Conservation (phyloP, 2,329 filamentous ascomycete species). For the Xylariaceae sp. region DNA sequence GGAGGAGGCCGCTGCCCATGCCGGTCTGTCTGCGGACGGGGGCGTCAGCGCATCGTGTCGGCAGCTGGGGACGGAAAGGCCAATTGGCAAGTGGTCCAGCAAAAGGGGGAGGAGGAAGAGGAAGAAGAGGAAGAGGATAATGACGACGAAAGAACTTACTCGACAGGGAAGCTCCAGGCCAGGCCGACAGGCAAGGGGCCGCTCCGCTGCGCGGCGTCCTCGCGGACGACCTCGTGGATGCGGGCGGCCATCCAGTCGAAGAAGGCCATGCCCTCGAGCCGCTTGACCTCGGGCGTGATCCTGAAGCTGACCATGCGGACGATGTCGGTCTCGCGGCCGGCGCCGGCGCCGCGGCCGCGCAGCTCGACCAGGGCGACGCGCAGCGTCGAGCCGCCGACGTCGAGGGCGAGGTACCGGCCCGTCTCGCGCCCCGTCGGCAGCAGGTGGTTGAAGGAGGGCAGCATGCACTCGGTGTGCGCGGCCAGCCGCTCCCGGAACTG, state of each 20-base stretch:
- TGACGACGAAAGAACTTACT: slow-evolving; percentile 38
- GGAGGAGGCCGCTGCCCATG: slow-evolving; percentile 49
- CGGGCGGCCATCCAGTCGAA: slow-evolving; percentile 62
- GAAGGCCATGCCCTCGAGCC: slow-evolving; percentile 50
- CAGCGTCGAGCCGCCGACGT: slow-evolving; percentile 63
- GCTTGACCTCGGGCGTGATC: slow-evolving; percentile 49
- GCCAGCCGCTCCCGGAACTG: slow-evolving; percentile 48
- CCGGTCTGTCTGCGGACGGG: slow-evolving; percentile 51
- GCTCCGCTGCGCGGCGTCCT: slow-evolving; percentile 31
- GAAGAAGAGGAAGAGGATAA: not conserved
- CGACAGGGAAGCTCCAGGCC: slow-evolving; percentile 64
- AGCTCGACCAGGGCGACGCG: slow-evolving; percentile 58
- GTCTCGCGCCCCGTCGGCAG: slow-evolving; percentile 52
- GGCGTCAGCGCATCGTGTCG: slow-evolving; percentile 16
- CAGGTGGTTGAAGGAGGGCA: slow-evolving; percentile 59
- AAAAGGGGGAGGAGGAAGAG: not conserved
- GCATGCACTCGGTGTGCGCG: slow-evolving; percentile 50
- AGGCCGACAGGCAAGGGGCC: slow-evolving; percentile 50
- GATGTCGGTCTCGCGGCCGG: slow-evolving; percentile 42
- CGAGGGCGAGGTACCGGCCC: slow-evolving; percentile 54
- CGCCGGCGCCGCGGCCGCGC: slow-evolving; percentile 33
- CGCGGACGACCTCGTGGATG: slow-evolving; percentile 48
- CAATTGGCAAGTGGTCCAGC: not conserved
- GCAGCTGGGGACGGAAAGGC: slow-evolving; percentile 1
- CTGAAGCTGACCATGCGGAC: slow-evolving; percentile 47